Percentiles rank a stretch among this genome's conserved stretches.
These are phyloP conservation scores for Tulasnella sp. DNA, from an alignment of 768 basidiomycete species.

Conservation along the genomic window DNA sequence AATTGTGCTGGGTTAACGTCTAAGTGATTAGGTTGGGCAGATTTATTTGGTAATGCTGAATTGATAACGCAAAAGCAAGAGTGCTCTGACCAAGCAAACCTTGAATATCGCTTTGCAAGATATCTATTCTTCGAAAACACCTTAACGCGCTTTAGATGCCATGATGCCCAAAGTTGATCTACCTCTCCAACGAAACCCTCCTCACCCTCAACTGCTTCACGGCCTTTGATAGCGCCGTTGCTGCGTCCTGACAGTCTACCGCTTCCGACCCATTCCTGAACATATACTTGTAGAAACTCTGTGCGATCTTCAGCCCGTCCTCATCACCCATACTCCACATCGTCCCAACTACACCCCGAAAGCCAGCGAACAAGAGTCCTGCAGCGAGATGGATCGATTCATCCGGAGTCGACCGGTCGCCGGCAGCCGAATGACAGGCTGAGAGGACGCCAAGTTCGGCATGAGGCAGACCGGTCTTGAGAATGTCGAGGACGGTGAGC, in stretches of 20 bases:
- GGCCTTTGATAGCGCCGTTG: too few species aligned
- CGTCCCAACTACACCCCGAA: constrained; percentile 10
- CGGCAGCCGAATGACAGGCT: constrained; percentile 1
- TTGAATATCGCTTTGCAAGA: too few species aligned
- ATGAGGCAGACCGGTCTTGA: background rate
- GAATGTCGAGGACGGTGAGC: constrained; percentile 3
- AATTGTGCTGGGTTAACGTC: too few species aligned
- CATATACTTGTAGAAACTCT: constrained; percentile 3
- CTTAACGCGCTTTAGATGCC: too few species aligned
- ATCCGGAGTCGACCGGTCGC: background rate
- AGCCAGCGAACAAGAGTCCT: constrained; percentile 5
- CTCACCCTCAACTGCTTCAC: too few species aligned
- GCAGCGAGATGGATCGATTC: constrained; percentile 12
- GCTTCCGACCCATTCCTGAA: background rate
- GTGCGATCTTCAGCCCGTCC: constrained; percentile 1
- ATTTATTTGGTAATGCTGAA: too few species aligned
- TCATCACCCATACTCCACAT: constrained; percentile 9
- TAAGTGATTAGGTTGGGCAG: too few species aligned
- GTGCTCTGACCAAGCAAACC: too few species aligned
- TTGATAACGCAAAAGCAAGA: too few species aligned
- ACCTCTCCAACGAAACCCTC: too few species aligned
- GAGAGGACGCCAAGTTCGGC: constrained; percentile 10
- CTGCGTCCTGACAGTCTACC: background rate
- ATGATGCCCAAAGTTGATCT: too few species aligned
- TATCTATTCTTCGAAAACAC: too few species aligned